A percentile compares a stretch with the other conserved stretches of the same genome.
Evolutionary conservation across 495 filamentous ascomycete genomes (phyloP).

Genomic region (Terfezia boudieri): DNA sequence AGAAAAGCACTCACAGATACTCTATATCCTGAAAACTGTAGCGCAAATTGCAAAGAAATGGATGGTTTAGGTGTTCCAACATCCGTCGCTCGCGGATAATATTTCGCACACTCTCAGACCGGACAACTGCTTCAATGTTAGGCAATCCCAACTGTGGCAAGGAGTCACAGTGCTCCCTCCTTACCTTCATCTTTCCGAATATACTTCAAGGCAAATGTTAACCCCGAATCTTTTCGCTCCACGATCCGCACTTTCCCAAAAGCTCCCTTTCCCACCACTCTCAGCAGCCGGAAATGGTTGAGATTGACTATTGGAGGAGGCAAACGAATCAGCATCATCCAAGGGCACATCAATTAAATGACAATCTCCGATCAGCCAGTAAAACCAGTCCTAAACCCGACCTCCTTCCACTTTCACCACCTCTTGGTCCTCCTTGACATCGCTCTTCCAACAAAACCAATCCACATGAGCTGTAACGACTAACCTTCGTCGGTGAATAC

Average conservation of each 20-base stretch:
- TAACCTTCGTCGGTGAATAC: constrained; percentile 80
- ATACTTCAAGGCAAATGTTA: constrained; percentile 91
- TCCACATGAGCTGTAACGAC: constrained; percentile 19
- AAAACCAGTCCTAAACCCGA: too few species aligned
- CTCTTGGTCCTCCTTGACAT: neutral
- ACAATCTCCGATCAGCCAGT: neutral
- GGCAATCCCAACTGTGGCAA: neutral
- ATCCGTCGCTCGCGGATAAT: constrained; percentile 93
- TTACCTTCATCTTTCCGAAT: constrained; percentile 96
- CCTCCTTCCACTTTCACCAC: neutral
- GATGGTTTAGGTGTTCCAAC: constrained; percentile 93
- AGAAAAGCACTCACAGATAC: constrained; percentile 52
- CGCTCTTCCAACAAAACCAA: constrained; percentile 5
- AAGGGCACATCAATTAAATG: neutral
- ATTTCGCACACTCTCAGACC: constrained; percentile 91
- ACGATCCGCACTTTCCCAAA: constrained; percentile 98
- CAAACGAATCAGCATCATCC: constrained; percentile 4
- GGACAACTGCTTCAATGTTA: constrained; percentile 27
- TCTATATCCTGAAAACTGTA: constrained; percentile 99
- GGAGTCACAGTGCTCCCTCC: constrained; percentile 13
- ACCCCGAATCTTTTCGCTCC: constrained; percentile 82
- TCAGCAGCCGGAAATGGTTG: constrained; percentile 85
- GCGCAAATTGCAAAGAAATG: constrained; percentile 93
- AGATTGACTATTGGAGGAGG: constrained; percentile 48
- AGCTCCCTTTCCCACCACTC: constrained; percentile 91